Conservation (phyloP, 2,329 filamentous ascomycete genomes). For the Ceratocystis destructans region DNA sequence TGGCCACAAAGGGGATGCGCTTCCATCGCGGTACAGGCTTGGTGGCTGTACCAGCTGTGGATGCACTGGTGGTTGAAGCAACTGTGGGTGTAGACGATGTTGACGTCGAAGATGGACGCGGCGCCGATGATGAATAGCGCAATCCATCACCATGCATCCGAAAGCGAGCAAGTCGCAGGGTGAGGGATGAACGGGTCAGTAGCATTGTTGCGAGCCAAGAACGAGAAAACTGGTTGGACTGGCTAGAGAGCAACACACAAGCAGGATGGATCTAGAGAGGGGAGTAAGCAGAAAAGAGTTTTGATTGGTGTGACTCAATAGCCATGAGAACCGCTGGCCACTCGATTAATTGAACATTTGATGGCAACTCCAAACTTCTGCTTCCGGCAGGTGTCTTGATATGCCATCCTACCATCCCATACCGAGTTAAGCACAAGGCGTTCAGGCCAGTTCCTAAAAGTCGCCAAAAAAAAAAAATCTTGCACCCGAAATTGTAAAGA, state of each 20-base stretch:
- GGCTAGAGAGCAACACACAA: too few relatives aligned
- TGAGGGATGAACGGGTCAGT: background rate
- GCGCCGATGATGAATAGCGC: constrained; percentile 6
- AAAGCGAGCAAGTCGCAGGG: background rate
- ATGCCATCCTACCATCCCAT: too few relatives aligned
- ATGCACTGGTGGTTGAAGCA: background rate
- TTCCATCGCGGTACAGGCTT: constrained; percentile 1
- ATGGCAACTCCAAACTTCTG: too few relatives aligned
- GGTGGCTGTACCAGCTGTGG: background rate
- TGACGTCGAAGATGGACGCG: background rate
- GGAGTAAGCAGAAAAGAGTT: too few relatives aligned
- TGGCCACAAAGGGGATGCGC: constrained; percentile 43
- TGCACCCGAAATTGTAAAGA: background rate
- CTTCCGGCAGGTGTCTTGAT: too few relatives aligned
- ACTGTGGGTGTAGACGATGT: background rate
- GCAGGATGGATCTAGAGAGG: too few relatives aligned
- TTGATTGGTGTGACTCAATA: too few relatives aligned
- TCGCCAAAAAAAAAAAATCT: background rate
- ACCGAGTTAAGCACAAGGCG: too few relatives aligned
- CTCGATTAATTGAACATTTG: too few relatives aligned
- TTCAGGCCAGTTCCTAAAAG: background rate
- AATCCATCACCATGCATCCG: background rate
- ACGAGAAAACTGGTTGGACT: too few relatives aligned
- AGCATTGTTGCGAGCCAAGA: background rate
- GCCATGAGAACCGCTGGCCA: too few relatives aligned